Percentiles rank a stretch among this genome's conserved stretches.
phyloP scores from a whole-genome alignment of 2,329 filamentous ascomycete genomes.

The Botrytis sinoallii region DNA sequence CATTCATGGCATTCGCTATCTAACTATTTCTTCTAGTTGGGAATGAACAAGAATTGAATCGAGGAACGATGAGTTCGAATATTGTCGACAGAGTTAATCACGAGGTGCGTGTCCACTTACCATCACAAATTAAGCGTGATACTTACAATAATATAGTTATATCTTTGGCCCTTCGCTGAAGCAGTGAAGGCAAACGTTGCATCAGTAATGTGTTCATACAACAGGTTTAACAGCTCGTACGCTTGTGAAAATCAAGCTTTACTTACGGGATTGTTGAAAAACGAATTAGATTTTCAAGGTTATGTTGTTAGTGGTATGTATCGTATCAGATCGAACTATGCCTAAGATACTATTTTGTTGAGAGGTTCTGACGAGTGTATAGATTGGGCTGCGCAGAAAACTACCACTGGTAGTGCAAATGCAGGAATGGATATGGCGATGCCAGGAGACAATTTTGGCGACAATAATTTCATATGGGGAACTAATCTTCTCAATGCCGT shows the following conservation, averaged over 20 bases:
- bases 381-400: constrained; percentile 77
- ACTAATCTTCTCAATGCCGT: constrained; percentile 51
- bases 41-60: constrained; percentile 66
- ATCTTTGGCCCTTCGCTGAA: constrained; percentile 58
- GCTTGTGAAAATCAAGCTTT: constrained; percentile 61
- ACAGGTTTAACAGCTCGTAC: constrained; percentile 67
- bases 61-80: constrained; percentile 53
- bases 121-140: constrained; percentile 27
- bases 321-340: constrained; percentile 31
- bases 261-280: constrained; percentile 62
- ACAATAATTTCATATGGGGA: constrained; percentile 52
- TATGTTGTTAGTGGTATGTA: constrained; percentile 53
- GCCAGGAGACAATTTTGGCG: constrained; percentile 64
- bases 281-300: constrained; percentile 73
- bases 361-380: constrained; percentile 24
- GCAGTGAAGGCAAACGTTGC: constrained; percentile 64
- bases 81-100: constrained; percentile 65
- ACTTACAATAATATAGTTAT: constrained; percentile 25
- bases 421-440: constrained; percentile 76
- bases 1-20: constrained; percentile 34
- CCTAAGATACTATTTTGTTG: constrained; percentile 36
- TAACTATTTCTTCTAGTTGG: constrained; percentile 43
- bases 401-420: constrained; percentile 62
- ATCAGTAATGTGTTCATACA: constrained; percentile 70
- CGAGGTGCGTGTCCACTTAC: constrained; percentile 58